Evolutionary conservation across 768 basidiomycete genomes (phyloP), one percentile per base, ranked within the genome.

Genomic region (Fomitopsis serialis): DNA sequence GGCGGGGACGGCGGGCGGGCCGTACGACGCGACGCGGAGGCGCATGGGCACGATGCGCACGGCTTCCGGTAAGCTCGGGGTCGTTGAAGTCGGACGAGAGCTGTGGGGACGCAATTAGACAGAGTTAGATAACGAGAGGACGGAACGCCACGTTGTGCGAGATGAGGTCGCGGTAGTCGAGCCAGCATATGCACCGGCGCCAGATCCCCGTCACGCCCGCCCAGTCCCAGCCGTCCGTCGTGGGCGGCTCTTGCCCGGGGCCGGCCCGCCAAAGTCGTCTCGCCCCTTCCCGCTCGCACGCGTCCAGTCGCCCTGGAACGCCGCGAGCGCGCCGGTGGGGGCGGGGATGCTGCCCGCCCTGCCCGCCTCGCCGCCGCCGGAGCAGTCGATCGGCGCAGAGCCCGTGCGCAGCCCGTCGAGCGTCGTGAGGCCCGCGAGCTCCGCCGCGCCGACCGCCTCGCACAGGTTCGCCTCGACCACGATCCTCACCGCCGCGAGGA

Each of bases 201-300:
- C 63, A 64, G 1, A 61, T 43, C 15, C 65, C 65, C 37, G 62
- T 59, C 1, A 54, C 63, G 5, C 65, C 65, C 1, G 65, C 65
- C 64, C 65, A 66, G 34, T 66, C 65, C 42, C 62, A 56, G 35
- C 60, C 53, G 23, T 50, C 47, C 24, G 3, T 11, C 6, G 47
- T 3, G 27, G 45, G 17, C 6, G 77, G 59, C 58, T 80, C 80
- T 73, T 72, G 79, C 80, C 83, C 46, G 72, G 67, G 17, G 81
- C 81, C 42, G 70, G 63, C 2, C 78, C 81, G 1, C 81, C 81
- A 82, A 83, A 59, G 82, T 80, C 79, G 78, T 81, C 3, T 80
- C 80, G 5, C 68, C 65, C 45, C 66, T 68, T 3, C 56, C 55
- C 40, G 21, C 3, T 29, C 17, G 22, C 51, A n/a, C 37, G 22